Base-by-base conservation (phyloP, 176 grass and related monocot species). In the Eragrostis nindensis region DNA sequence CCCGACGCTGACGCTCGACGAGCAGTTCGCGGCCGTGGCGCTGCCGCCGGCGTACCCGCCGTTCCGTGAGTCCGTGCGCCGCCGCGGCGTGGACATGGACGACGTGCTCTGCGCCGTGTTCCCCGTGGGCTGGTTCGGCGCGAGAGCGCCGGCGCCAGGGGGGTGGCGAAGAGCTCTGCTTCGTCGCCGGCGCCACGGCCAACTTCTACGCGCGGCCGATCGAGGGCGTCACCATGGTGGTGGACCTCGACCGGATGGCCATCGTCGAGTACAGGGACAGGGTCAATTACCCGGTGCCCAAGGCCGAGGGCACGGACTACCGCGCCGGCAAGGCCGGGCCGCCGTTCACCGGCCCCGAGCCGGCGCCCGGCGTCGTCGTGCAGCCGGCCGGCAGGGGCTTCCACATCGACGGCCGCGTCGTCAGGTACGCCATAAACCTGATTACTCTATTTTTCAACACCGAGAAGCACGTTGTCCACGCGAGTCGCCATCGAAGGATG, bases 161-260 rank as follows among this genome's bases (percentile, higher is more conserved):
- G 94, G 71, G 44, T 91, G 80, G 72, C 80, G 11, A 87, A 87
- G 83, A 19, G 62, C 47, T 59, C 61, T 97, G 94, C 66, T 93
- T 89, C 12, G 45, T 91, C 1, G 66, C 70, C 3, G 87, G 81
- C 10, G 89, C 27, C n/a, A 92, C 90, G 38, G 82, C 66, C 43
- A 95, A 93, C 83, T 89, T 85, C 70, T 92, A 87, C 63, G 74
- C 40, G 57, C 83, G 89, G 69, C 89, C 92, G 16, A 15, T 95
- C 52, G 92, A 95, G 71, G 92, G 89, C 62, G 72, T 95, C 25
- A 81, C 90, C 54, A 65, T 95, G 32, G 77, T 92, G 80, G 89
- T 87, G 46, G 89, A 92, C 71, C 81, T 95, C 68, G 92, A 95
- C 73, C 16, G 16, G 14, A 83, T 92, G 92, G 69, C 83, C 77